Evolutionary conservation across 345 rosid genomes (phyloP), one percentile per base, ranked within the genome.

Genomic region (Turnera subulata): DNA sequence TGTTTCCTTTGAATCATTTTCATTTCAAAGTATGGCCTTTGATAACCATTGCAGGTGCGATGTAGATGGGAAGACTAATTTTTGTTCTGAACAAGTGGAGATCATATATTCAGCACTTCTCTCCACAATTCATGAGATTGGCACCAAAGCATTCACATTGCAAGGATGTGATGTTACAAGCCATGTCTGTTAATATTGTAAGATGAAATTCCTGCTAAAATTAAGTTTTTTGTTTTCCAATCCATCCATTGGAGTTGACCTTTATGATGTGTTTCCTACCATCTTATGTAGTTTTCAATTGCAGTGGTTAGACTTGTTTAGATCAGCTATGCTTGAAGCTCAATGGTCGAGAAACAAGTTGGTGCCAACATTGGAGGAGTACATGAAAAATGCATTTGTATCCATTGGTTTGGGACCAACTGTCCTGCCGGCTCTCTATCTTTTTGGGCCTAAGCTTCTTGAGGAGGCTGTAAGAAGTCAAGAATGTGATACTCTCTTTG

Each of bases 331-430:
- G 67, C 66, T 26, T 44, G 99, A 93, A 79, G 75, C 84, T 3
- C 66, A 72, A 66, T 85, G 96, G 88, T 48, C 61, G 0, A 66
- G 80, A 51, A 72, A 71, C 58, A 82, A 74, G 69, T 46, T 70
- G 14, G 79, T 79, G 24, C 97, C 92, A 11, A 73, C 85, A 6
- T 53, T 83, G 52, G 84, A 77, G 38, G 81, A 87, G 57, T 93
- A 89, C 69, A 85, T 89, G 87, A 51, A 46, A 17, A 85, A 87
- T 57, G 99, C 73, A 2, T 76, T 74, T 42, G 24, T 77, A 38
- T 89, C 97, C 55, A 75, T 85, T 64, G 97, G 94, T 47, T 64
- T 93, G 62, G 99, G 94, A 54, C 99, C 97, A 2, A 79, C 85
- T 47, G 76, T 89, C 62, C 91, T 89, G 63, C 96, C 92, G 4